Base-by-base conservation (phyloP, 345 rosid species). In the Triadica sebifera region DNA sequence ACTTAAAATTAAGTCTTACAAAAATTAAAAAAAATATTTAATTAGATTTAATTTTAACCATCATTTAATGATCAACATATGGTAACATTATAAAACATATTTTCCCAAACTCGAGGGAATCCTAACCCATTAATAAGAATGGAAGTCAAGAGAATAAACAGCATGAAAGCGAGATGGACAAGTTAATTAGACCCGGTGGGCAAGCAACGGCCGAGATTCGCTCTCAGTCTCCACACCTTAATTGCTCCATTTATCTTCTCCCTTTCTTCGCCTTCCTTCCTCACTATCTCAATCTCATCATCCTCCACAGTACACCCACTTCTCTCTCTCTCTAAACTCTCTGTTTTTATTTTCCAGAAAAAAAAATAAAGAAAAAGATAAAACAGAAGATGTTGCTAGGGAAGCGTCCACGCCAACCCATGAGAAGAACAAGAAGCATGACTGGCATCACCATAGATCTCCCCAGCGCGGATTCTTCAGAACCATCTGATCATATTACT, bases 401-500 rank as follows among this genome's bases (percentile, higher is more conserved):
- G 34, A 92, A 90, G 79, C 87, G 90, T 29, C 86, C 87, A 70
- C 86, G 91, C n/a, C 85, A 83, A 62, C 77, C 86, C 46, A 88
- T 92, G 55, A 85, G 79, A 81, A 85, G 96, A 74, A 90, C 97
- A 12, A 82, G 91, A 22, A 92, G 97, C 86, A 84, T 89, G 96
- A 78, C 77, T 10, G 87, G 86, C 65, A 84, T 89, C 82, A 74
- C 84, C 79, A 71, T 75, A 47, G 90, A 86, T 74, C 70, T 69
- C 50, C 72, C 60, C 69, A 17, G 59, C 79, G 58, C 57, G 29
- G 85, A 82, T 17, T 55, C 78, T 37, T 45, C 75, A 13, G 81
- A 81, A 57, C 85, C 78, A 70, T 66, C 85, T 2, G 86, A 79
- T 78, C 46, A 65, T 55, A 34, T 12, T 29, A 12, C 34, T 29